These are phyloP conservation scores for Stropharia rugosoannulata DNA, from an alignment of 768 basidiomycete genomes.

Conservation along the genomic window DNA sequence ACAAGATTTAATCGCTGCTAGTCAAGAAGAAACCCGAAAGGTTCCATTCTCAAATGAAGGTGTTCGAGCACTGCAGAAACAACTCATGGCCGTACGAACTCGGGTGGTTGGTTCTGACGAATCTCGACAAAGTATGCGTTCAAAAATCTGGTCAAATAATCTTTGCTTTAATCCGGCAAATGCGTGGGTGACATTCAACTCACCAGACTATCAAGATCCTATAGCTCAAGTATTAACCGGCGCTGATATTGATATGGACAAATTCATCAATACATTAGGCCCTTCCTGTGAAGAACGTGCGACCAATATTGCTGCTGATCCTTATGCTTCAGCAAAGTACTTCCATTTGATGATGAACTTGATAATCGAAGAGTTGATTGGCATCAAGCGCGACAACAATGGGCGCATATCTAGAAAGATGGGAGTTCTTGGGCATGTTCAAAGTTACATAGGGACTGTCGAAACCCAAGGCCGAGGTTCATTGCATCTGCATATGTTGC, in stretches of 20 bases:
- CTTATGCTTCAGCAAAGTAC: conserved; percentile 6
- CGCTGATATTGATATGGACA: conserved; percentile 39
- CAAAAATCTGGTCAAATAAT: conserved; percentile 36
- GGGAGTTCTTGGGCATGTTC: conserved; percentile 33
- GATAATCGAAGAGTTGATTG: conserved; percentile 31
- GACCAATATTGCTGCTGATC: conserved; percentile 10
- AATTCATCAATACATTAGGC: conserved; percentile 20
- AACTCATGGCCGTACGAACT: conserved; percentile 22
- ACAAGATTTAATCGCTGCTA: conserved; percentile 28
- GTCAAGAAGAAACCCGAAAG: conserved; percentile 28
- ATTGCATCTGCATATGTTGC: conserved; percentile 38
- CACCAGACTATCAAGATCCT: conserved; percentile 38
- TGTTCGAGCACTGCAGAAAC: conserved; percentile 20
- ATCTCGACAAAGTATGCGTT: conserved; percentile 17
- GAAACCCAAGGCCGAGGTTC: conserved; percentile 42
- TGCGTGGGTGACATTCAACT: conserved; percentile 46
- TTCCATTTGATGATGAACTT: conserved; percentile 20
- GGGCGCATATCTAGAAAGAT: conserved; percentile 6
- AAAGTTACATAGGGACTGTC: conserved; percentile 34
- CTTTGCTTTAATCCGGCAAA: conserved; percentile 26
- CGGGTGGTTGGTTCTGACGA: conserved; percentile 34
- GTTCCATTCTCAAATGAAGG: conserved; percentile 22
- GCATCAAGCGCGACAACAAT: conserved; percentile 18
- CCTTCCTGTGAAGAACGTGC: not conserved
- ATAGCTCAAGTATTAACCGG: conserved; percentile 44